These are phyloP conservation scores for Corynascus novoguineensis DNA, from an alignment of 495 filamentous ascomycete species.

Conservation along the genomic window DNA sequence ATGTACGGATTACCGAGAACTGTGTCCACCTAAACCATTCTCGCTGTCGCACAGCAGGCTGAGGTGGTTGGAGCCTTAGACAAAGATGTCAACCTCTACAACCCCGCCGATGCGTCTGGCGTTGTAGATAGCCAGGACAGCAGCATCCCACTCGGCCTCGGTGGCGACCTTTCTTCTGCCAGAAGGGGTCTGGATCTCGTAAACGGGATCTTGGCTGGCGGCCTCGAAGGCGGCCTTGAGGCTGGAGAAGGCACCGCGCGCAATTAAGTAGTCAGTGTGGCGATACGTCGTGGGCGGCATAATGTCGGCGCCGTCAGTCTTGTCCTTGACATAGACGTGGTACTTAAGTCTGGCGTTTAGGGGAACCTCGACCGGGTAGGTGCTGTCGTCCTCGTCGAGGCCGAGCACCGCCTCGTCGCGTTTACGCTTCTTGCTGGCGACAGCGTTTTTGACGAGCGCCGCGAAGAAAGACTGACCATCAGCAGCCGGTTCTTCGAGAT, in stretches of 20 bases:
- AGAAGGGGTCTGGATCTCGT: conserved; percentile 15
- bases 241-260: conserved; percentile 12
- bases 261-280: conserved; percentile 13
- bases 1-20: too few relatives aligned
- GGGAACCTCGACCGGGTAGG: conserved; percentile 18
- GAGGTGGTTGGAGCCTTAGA: too few relatives aligned
- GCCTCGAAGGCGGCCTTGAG: conserved; percentile 15
- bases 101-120: conserved; percentile 11
- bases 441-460: conserved; percentile 11
- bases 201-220: conserved; percentile 6
- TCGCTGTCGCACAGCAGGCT: not conserved
- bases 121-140: conserved; percentile 19
- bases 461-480: conserved; percentile 9
- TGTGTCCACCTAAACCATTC: not conserved
- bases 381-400: not conserved
- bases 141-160: conserved; percentile 16
- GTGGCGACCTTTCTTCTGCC: conserved; percentile 3
- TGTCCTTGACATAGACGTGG: conserved; percentile 19
- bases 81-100: conserved; percentile 18
- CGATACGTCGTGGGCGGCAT: conserved; percentile 2
- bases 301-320: conserved; percentile 11
- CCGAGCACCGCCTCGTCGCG: not conserved
- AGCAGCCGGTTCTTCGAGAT: not conserved
- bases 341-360: conserved; percentile 20
- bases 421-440: conserved; percentile 16